These are phyloP conservation scores for Volvox africanus DNA, from an alignment of 139 green algal species.

Conservation along the genomic window DNA sequence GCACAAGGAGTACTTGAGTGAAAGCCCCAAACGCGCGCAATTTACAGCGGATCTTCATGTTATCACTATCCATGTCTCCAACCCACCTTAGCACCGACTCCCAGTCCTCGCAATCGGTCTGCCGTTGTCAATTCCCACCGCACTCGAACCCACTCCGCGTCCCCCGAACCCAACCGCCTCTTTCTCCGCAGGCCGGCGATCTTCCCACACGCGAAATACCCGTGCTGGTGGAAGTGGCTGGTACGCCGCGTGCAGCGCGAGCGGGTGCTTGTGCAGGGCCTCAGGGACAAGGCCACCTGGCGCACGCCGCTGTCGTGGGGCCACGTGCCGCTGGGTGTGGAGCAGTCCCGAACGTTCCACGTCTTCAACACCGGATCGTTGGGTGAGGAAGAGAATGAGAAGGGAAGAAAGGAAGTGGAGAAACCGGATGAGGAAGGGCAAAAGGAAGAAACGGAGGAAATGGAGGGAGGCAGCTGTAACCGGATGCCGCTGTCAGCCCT, in stretches of 20 bases:
- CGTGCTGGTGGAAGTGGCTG: slow-evolving; percentile 68
- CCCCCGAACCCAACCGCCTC: neutral
- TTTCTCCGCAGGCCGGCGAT: slow-evolving; percentile 57
- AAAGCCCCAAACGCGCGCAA: too few relatives aligned
- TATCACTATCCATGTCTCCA: too few relatives aligned
- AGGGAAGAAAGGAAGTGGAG: neutral
- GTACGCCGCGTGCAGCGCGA: slow-evolving; percentile 69
- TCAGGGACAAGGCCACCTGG: slow-evolving; percentile 32
- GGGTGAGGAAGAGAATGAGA: slow-evolving; percentile 30
- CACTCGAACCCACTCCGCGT: neutral
- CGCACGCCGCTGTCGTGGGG: slow-evolving; percentile 53
- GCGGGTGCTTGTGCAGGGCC: slow-evolving; percentile 56
- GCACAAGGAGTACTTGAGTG: too few relatives aligned
- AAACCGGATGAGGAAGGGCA: too few relatives aligned
- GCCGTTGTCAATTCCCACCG: neutral
- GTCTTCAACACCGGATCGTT: slow-evolving; percentile 69
- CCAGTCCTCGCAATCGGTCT: too few relatives aligned
- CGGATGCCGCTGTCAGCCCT: too few relatives aligned
- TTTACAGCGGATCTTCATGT: too few relatives aligned
- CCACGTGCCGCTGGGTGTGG: slow-evolving; percentile 50
- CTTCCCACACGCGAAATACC: slow-evolving; percentile 61
- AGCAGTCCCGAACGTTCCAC: slow-evolving; percentile 55
- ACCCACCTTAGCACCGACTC: too few relatives aligned
- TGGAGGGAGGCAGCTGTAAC: too few relatives aligned
- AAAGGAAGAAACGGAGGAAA: too few relatives aligned